These are phyloP conservation scores for Silene noctiflora DNA, from an alignment of 179 eudicot species.

Conservation along the genomic window DNA sequence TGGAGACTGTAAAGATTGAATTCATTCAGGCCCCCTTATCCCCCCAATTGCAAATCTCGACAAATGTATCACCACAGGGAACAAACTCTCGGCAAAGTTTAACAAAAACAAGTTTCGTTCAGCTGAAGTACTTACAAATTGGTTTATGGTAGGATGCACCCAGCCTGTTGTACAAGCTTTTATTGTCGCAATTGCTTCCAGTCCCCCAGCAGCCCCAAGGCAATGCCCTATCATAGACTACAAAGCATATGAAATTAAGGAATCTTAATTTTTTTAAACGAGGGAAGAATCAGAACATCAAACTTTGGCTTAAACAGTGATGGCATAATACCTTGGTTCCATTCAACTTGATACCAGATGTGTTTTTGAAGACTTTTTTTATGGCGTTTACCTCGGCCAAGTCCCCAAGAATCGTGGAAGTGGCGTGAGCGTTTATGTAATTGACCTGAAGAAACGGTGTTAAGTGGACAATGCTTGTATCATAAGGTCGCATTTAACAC, in stretches of 20 bases:
- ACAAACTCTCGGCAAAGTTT: neutral
- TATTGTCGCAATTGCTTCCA: constrained; percentile 92
- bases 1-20: too few relatives aligned
- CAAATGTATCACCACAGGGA: too few relatives aligned
- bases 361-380: constrained; percentile 80
- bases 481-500: too few relatives aligned
- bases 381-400: constrained; percentile 91
- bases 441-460: constrained; percentile 53
- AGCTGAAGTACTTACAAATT: constrained; percentile 53
- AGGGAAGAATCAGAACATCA: constrained; percentile 10
- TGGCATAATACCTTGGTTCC: constrained; percentile 59
- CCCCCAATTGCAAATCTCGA: neutral
- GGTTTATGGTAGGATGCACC: constrained; percentile 93
- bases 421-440: constrained; percentile 95
- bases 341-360: constrained; percentile 76
- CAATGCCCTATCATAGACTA: constrained; percentile 99
- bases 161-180: constrained; percentile 89
- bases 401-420: constrained; percentile 86
- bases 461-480: too few relatives aligned
- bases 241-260: constrained; percentile 3
- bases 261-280: neutral
- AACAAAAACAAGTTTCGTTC: neutral
- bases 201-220: constrained; percentile 96
- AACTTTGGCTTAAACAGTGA: neutral
- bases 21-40: too few relatives aligned